Conservation (phyloP, 306 rosid species). For the Bauhinia variegata region DNA sequence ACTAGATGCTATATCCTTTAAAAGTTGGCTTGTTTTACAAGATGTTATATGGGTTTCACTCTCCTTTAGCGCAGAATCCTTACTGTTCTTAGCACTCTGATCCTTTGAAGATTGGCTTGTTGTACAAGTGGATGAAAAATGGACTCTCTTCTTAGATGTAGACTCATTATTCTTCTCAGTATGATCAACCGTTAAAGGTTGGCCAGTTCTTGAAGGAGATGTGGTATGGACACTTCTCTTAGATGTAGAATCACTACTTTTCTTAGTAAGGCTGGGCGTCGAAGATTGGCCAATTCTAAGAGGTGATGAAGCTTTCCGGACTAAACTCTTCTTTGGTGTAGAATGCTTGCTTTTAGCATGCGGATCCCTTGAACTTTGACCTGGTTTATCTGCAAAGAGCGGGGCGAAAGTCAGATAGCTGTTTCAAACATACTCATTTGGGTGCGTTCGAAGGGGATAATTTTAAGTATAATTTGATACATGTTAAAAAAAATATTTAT, state of each 20-base stretch:
- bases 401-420: neutral
- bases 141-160: neutral
- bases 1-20: neutral
- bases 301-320: neutral
- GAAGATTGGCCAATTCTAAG: neutral
- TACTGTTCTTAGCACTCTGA: no score
- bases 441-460: no score
- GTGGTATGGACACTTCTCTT: no score
- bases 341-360: neutral
- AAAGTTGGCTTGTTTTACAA: neutral
- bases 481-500: neutral
- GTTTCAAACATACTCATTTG: neutral
- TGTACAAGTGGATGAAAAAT: neutral
- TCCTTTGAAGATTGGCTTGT: no score
- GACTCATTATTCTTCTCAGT: neutral
- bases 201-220: no score
- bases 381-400: slow-evolving; percentile 4
- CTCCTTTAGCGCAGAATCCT: no score
- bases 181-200: no score
- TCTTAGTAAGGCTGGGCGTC: neutral
- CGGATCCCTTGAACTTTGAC: neutral
- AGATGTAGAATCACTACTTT: neutral
- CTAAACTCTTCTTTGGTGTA: neutral
- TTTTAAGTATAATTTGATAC: no score
- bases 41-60: neutral